Conservation (phyloP, 306 rosid species). For the Inga oerstediana region DNA sequence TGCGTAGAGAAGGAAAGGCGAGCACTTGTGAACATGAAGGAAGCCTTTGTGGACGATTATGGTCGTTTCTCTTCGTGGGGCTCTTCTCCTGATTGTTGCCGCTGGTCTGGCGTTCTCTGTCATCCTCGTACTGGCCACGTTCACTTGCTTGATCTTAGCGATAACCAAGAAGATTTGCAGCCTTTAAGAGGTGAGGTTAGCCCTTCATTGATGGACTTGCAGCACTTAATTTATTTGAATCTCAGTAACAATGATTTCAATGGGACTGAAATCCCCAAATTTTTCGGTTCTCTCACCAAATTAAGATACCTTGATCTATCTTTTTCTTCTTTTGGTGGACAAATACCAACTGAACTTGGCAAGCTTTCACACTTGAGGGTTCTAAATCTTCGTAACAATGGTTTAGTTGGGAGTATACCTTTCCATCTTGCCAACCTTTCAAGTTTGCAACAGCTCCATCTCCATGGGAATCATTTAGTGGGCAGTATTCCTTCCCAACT, state of each 20-base stretch:
- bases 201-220: not conserved
- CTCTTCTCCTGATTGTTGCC: not conserved
- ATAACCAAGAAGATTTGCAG: fast-evolving
- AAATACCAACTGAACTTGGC: not conserved
- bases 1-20: too few species aligned
- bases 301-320: not conserved
- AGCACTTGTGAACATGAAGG: not conserved
- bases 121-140: not conserved
- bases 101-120: not conserved
- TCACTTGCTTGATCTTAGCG: not conserved
- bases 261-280: not conserved
- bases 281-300: not conserved
- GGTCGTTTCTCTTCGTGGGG: not conserved
- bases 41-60: not conserved
- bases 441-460: not conserved
- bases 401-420: not conserved
- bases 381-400: not conserved
- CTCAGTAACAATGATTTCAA: not conserved
- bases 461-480: not conserved
- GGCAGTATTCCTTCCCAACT: not conserved
- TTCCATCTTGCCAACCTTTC: not conserved
- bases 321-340: not conserved
- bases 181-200: not conserved
- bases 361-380: not conserved
- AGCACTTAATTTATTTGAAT: not conserved